A percentile compares a stretch with the other conserved stretches of the same genome.
Conservation (phyloP, 179 eudicot genomes). For the Patellifolia procumbens region DNA sequence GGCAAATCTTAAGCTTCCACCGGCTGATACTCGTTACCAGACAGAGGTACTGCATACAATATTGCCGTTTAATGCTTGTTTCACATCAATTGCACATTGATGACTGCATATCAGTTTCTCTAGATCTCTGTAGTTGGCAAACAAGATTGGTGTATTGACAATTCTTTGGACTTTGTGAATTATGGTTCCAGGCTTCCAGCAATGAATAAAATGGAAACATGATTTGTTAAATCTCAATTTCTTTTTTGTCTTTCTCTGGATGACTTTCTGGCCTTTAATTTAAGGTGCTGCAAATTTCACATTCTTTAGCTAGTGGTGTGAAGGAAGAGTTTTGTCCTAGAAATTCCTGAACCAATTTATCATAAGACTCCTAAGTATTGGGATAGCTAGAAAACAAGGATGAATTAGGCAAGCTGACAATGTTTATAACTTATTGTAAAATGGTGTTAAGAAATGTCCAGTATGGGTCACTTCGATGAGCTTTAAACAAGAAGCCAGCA, state of each 20-base stretch:
- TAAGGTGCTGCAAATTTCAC: neutral
- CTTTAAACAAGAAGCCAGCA: neutral
- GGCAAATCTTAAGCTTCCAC: conserved; percentile 31
- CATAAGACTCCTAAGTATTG: neutral
- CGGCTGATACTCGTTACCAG: conserved; percentile 31
- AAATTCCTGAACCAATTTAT: neutral
- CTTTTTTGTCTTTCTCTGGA: neutral
- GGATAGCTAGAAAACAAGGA: neutral
- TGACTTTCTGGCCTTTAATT: neutral
- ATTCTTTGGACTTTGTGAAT: neutral
- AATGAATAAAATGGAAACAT: neutral
- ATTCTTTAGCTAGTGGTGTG: neutral
- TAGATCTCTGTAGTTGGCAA: neutral
- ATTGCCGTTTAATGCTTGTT: conserved; percentile 1
- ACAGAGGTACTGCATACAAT: conserved; percentile 26
- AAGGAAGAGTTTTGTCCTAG: neutral
- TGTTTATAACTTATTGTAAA: neutral
- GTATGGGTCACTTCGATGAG: neutral
- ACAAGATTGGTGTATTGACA: neutral
- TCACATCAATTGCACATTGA: neutral
- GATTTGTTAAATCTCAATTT: neutral
- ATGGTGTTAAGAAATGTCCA: neutral
- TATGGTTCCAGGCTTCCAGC: neutral
- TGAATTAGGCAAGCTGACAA: neutral
- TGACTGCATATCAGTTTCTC: neutral